These are phyloP conservation scores for Miamiensis avidus DNA, from an alignment of 169 alveolate species.

Conservation along the genomic window DNA sequence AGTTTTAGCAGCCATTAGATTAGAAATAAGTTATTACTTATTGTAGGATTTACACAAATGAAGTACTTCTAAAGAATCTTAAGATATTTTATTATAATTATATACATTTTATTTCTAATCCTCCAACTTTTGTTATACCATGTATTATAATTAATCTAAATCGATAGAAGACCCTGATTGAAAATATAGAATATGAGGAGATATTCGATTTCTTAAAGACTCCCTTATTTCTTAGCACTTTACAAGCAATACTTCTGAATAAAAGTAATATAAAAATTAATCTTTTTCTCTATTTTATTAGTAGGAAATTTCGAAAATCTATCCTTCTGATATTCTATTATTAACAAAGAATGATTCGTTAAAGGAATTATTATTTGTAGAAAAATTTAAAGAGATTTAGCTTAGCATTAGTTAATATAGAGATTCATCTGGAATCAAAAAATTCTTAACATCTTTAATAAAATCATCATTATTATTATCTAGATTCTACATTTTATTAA, in stretches of 20 bases:
- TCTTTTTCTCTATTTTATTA: not conserved
- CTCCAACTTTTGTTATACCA: too few relatives aligned
- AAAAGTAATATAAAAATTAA: too few relatives aligned
- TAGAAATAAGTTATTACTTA: too few relatives aligned
- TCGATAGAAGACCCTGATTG: too few relatives aligned
- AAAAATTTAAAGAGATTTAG: not conserved
- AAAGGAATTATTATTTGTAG: too few relatives aligned
- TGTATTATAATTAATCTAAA: too few relatives aligned
- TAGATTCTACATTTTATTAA: too few relatives aligned
- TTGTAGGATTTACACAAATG: not conserved
- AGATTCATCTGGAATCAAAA: not conserved
- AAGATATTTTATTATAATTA: too few relatives aligned
- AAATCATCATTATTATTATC: too few relatives aligned
- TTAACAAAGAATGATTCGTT: not conserved
- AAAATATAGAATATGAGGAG: not conserved
- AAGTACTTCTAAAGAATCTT: not conserved
- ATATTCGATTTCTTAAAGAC: not conserved
- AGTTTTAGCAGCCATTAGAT: not conserved
- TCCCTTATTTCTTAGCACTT: not conserved
- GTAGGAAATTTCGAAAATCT: not conserved
- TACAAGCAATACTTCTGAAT: not conserved
- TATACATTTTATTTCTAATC: too few relatives aligned
- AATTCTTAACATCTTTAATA: not conserved
- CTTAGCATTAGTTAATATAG: not conserved
- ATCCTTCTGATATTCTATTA: not conserved